These are phyloP conservation scores for Colletotrichum kahawae DNA, from an alignment of 2,329 filamentous ascomycete genomes.

Conservation along the genomic window DNA sequence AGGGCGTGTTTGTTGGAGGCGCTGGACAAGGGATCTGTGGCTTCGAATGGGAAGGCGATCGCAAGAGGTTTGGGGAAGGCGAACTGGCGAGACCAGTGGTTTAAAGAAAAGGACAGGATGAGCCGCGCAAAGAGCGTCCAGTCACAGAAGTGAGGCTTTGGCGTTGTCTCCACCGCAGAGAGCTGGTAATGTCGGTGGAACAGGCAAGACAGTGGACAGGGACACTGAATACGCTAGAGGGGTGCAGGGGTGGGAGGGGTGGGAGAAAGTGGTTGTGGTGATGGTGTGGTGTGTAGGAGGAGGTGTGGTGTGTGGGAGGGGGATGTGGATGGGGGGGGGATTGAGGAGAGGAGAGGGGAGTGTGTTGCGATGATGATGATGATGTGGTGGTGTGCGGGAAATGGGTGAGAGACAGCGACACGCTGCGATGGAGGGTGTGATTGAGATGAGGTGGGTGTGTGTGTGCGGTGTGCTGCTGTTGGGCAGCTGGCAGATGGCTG, in stretches of 20 bases:
- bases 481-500: background rate
- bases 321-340: background rate
- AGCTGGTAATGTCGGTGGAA: slow-evolving; percentile 25
- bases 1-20: slow-evolving; percentile 7
- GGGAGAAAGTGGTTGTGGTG: slow-evolving; percentile 1
- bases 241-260: slow-evolving; percentile 3
- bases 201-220: slow-evolving; percentile 18
- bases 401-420: background rate
- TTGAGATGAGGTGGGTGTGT: background rate
- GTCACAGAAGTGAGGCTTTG: slow-evolving; percentile 26
- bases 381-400: background rate
- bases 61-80: background rate
- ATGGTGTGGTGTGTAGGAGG: background rate
- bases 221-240: slow-evolving; percentile 9
- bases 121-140: slow-evolving; percentile 22
- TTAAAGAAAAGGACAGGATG: slow-evolving; percentile 23
- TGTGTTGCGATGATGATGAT: background rate
- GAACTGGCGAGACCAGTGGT: slow-evolving; percentile 18
- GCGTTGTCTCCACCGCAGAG: slow-evolving; percentile 15
- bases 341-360: background rate
- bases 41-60: slow-evolving; percentile 21
- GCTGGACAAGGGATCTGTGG: slow-evolving; percentile 20
- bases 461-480: background rate
- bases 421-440: slow-evolving; percentile 7
- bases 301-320: background rate